phyloP scores from a whole-genome alignment of 2,329 filamentous ascomycete species.

The Nemania diffusa region DNA sequence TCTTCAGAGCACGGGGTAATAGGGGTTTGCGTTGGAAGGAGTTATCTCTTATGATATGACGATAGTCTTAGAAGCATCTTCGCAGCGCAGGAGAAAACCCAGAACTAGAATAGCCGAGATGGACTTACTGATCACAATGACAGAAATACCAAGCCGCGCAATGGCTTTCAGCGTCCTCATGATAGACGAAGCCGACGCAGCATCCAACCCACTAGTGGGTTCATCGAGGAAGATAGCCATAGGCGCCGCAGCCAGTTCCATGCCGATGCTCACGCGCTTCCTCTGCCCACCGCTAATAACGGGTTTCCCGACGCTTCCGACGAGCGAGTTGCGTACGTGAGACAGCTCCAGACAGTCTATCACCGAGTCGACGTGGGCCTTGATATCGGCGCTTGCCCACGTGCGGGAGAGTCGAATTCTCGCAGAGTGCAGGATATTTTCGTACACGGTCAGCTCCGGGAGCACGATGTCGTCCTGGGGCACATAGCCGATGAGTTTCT shows the following conservation, averaged over 20 bases:
- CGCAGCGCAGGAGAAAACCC: too few relatives aligned
- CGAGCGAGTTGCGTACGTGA: slow-evolving; percentile 62
- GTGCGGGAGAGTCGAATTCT: slow-evolving; percentile 62
- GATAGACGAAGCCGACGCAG: slow-evolving; percentile 65
- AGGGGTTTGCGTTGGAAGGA: too few relatives aligned
- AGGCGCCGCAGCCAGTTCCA: slow-evolving; percentile 67
- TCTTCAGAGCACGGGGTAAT: neutral
- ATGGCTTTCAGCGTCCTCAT: slow-evolving; percentile 65
- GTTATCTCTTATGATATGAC: neutral
- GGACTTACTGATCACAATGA: slow-evolving; percentile 60
- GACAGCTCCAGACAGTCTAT: slow-evolving; percentile 64
- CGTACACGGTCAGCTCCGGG: slow-evolving; percentile 68
- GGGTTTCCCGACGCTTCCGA: slow-evolving; percentile 62
- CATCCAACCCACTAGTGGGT: slow-evolving; percentile 65
- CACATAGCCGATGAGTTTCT: slow-evolving; percentile 70
- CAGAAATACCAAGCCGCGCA: slow-evolving; percentile 64
- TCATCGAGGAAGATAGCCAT: slow-evolving; percentile 66
- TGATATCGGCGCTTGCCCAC: slow-evolving; percentile 61
- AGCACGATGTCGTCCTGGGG: slow-evolving; percentile 71
- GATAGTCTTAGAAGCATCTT: neutral
- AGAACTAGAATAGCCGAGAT: neutral
- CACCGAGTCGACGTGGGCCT: slow-evolving; percentile 65
- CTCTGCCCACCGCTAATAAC: slow-evolving; percentile 67
- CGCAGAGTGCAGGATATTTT: slow-evolving; percentile 71
- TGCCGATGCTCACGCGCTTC: slow-evolving; percentile 68